Conservation (phyloP, 257 asterid species). For the Lycium ferocissimum region DNA sequence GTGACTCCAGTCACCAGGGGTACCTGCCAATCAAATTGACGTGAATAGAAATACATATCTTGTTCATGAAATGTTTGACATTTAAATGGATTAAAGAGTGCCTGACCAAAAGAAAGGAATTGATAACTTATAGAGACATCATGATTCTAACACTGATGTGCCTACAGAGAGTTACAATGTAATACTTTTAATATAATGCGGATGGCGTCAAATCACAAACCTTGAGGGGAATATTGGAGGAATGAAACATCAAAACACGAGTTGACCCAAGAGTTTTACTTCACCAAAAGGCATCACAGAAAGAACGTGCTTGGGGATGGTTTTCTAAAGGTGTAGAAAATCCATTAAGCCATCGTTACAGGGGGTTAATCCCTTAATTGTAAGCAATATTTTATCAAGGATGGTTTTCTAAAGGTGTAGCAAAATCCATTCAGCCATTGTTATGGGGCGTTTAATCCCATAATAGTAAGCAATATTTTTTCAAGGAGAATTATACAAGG, state of each 20-base stretch:
- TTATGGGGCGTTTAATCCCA: too few species aligned
- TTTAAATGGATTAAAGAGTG: neutral
- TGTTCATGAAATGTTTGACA: neutral
- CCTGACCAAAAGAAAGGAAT: neutral
- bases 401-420: neutral
- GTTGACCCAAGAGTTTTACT: neutral
- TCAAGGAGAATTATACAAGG: neutral
- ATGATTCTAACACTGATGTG: slow-evolving; percentile 3
- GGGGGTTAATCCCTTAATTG: neutral
- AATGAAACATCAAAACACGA: neutral
- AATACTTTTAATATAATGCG: neutral
- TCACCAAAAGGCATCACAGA: neutral
- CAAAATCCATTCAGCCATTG: neutral
- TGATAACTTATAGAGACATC: neutral
- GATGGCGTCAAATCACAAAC: neutral
- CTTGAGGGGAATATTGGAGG: neutral
- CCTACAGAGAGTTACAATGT: neutral
- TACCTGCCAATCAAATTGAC: slow-evolving; percentile 57
- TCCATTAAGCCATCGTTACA: neutral
- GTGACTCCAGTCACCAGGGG: slow-evolving; percentile 99
- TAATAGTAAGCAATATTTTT: too few species aligned
- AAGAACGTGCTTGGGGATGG: neutral
- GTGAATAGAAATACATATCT: neutral
- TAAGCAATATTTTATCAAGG: neutral
- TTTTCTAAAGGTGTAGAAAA: neutral